Evolutionary conservation across 495 filamentous ascomycete genomes (phyloP), one percentile per base, ranked within the genome.

Genomic region (Pseudevernia furfuracea): DNA sequence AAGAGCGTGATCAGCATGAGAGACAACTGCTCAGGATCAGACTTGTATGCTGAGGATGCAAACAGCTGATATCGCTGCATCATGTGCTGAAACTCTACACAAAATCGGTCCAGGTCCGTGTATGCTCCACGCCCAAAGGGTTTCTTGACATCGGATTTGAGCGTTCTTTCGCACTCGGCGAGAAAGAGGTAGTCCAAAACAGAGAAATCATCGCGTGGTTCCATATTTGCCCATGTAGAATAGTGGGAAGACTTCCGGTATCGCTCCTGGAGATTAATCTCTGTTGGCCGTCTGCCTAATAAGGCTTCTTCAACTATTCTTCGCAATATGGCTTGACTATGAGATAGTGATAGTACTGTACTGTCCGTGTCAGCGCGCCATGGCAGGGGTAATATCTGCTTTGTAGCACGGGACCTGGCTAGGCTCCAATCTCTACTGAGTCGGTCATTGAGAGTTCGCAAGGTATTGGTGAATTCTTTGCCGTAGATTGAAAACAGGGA

Each of bases 1-100:
- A 88, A 70, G 6, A 82, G 70, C 0, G 78, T 84, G 25, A 90
- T 75, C 3, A 84, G 46, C 84, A 89, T 85, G 0, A 81, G 57
- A 1, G 87, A 89, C 4, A 78, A 67, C 0, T 69, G 74, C 68
- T 83, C 82, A 0, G 61, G 59, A 62, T 82, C 75, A 5, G 60
- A 67, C 12, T 79, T 73, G 66, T 85, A 87, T 10, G 71, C 69
- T 21, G 67, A 65, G 8, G 65, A 73, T 25, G 76, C 71, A 12
- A 60, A 36, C 1, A 36, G 58, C 4, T 84, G 59, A 41, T 80
- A 77, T 0, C 62, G 32, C 0, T 67, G 39, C 8, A 88, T 80
- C 5, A 70, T 61, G 1, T 66, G 19, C 4, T 75, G 73, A 3
- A 82, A 46, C 3, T 69, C 32, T 1, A 71, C 43, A 60, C 82